phyloP scores from a whole-genome alignment of 2,329 filamentous ascomycete species.

The Alternaria novae-zelandiae region DNA sequence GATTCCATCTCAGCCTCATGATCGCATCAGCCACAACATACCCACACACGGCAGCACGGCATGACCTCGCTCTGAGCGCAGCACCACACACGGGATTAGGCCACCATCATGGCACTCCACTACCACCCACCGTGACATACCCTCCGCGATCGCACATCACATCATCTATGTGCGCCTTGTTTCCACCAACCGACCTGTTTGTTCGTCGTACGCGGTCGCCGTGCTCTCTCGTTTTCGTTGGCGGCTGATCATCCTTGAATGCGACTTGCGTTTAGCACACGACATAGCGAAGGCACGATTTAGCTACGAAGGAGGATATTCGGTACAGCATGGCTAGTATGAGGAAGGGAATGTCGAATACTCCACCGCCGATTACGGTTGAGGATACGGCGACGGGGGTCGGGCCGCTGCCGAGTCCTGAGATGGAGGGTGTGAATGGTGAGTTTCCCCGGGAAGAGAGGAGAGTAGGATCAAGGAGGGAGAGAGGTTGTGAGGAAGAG shows the following conservation, averaged over 20 bases:
- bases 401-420: conserved; percentile 29
- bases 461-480: background rate
- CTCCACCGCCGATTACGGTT: conserved; percentile 44
- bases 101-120: conserved; percentile 3
- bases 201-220: conserved; percentile 1
- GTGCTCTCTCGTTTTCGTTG: background rate
- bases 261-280: no score
- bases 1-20: conserved; percentile 15
- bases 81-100: conserved; percentile 1
- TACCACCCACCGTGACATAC: background rate
- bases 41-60: background rate
- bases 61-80: background rate
- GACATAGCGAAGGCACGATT: background rate
- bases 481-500: background rate
- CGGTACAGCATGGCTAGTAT: conserved; percentile 6
- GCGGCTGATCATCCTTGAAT: conserved; percentile 1
- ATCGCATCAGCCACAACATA: conserved; percentile 10
- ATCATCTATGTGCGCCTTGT: background rate
- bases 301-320: no score
- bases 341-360: conserved; percentile 15
- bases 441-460: background rate
- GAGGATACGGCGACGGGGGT: conserved; percentile 41
- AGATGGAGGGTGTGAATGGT: conserved; percentile 24
- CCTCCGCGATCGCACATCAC: background rate
- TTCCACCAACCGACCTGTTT: background rate